Percentiles rank a stretch among this genome's conserved stretches.
Evolutionary conservation across 371 early-diverging fungal species (phyloP).

Genomic region (Lichtheimia corymbifera): DNA sequence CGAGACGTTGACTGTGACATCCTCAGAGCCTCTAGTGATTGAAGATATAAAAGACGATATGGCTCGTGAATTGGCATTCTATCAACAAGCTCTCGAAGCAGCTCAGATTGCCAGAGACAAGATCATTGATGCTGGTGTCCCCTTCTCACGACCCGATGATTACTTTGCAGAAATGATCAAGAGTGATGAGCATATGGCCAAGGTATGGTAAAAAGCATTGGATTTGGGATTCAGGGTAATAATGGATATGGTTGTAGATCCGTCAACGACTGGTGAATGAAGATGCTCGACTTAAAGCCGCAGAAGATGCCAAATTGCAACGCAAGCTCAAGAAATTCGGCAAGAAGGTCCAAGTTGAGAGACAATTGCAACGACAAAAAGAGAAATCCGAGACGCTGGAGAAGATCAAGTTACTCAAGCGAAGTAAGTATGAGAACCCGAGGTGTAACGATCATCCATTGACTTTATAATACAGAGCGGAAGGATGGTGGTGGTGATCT

Average conservation of each 20-base stretch:
- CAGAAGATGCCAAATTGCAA: conserved; percentile 85
- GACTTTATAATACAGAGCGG: conserved; percentile 46
- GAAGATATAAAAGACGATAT: conserved; percentile 84
- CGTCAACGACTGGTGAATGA: conserved; percentile 86
- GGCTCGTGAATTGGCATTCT: conserved; percentile 88
- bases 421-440: conserved; percentile 57
- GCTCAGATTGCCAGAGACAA: conserved; percentile 67
- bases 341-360: conserved; percentile 94
- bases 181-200: conserved; percentile 91
- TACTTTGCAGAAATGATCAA: conserved; percentile 98
- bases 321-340: conserved; percentile 94
- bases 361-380: conserved; percentile 77
- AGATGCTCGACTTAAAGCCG: conserved; percentile 72
- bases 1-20: conserved; percentile 78
- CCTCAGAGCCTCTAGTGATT: conserved; percentile 57
- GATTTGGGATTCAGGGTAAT: too few relatives aligned
- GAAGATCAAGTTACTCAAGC: conserved; percentile 89
- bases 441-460: background rate
- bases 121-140: conserved; percentile 62
- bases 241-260: conserved; percentile 31
- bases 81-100: conserved; percentile 86
- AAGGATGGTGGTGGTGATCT: conserved; percentile 54
- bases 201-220: conserved; percentile 29
- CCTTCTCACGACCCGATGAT: conserved; percentile 87
- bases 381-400: conserved; percentile 84